Conservation (phyloP, 148 eudicot genomes). For the Dysphania ambrosioides region DNA sequence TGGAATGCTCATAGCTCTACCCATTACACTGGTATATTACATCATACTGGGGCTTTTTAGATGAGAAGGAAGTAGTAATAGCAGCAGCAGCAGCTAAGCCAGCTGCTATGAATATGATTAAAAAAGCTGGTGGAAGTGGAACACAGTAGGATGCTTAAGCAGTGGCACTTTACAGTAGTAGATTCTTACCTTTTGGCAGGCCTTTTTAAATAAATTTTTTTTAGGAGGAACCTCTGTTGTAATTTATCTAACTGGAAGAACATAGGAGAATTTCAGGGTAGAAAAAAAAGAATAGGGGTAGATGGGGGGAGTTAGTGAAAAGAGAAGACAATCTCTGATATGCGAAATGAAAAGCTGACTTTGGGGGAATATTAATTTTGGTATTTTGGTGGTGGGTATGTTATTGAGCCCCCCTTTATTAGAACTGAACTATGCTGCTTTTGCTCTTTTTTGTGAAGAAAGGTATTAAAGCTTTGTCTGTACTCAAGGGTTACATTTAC, state of each 20-base stretch:
- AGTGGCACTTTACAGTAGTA: conserved; percentile 13
- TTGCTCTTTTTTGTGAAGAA: no score
- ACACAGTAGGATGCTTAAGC: background rate
- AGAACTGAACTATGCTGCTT: no score
- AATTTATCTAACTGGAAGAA: conserved; percentile 14
- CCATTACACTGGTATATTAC: conserved; percentile 58
- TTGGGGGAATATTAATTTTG: background rate
- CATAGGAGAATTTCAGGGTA: conserved; percentile 5
- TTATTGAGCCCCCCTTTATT: background rate
- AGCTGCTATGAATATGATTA: conserved; percentile 1
- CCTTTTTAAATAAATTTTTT: background rate
- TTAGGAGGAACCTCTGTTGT: background rate
- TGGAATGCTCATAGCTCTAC: conserved; percentile 64
- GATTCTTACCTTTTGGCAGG: conserved; percentile 12
- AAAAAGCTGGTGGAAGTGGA: conserved; percentile 13
- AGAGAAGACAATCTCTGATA: background rate
- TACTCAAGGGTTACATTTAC: conserved; percentile 6
- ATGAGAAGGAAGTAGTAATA: background rate
- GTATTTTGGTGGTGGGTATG: background rate
- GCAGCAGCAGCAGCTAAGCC: background rate
- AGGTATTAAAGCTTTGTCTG: conserved; percentile 14
- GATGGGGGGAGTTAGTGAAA: background rate
- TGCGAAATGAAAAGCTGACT: conserved; percentile 6
- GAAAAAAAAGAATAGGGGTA: background rate
- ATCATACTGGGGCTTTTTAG: conserved; percentile 46